Base-by-base conservation (phyloP, 1,139 yeast species). In the Magnusiomyces sp. region DNA sequence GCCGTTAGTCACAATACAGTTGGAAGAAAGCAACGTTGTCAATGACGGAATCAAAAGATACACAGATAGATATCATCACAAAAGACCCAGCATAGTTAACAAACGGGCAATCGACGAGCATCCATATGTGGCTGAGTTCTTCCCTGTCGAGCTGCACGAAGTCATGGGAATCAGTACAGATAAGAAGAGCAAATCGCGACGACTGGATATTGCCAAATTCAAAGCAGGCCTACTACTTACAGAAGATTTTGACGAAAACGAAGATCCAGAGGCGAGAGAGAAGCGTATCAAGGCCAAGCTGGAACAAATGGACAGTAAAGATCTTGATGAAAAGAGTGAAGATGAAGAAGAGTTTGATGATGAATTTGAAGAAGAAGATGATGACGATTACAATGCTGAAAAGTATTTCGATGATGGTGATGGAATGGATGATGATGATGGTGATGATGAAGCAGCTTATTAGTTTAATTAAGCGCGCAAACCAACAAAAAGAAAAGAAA, bases 91-190 rank as follows among this genome's bases (percentile, higher is more conserved):
- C 7, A 27, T 5, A 6, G 14, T 9, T 6, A n/a, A 38, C 23
- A 77, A 86, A 51, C 82, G 78, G 60, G 81, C 94, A 2, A 77
- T 85, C 16, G 84, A 83, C 56, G 95, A 86, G 52, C 94, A 87
- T 67, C 95, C 96, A 1, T 88, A 83, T 63, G 53, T 53, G 46
- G 53, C 62, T 33, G 58, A 58, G 37, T 74, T 84, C 55, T 87
- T 90, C 65, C 97, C 97, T 0, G 74, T 72, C 27, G 97, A 92
- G 64, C 71, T 92, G 52, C 82, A 85, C 58, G 69, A 75, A 27
- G 87, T 83, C 33, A 80, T 84, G 84, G 92, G 90, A 2, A 75
- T 81, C 10, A 74, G 76, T 55, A 76, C 73, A 56, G 73, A 73
- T 60, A 76, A 75, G 61, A 72, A 29, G 20, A 37, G 36, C 16